Evolutionary conservation across 768 basidiomycete species (phyloP).

Genomic region (Butyriboletus loyo): DNA sequence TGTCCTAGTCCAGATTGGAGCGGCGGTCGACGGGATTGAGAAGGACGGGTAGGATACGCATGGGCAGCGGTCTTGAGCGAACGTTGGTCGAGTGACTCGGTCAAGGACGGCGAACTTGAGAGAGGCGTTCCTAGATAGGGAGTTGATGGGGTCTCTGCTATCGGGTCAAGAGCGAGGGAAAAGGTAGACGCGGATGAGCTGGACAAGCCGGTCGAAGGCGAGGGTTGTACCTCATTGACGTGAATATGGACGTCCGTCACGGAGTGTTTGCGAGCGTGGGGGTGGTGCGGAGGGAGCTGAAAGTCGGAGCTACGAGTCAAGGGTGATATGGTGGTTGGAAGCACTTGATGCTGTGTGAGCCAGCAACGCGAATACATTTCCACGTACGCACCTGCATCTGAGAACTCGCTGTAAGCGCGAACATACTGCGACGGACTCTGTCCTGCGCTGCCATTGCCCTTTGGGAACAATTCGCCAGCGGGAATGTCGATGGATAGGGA

Average conservation of each 20-base stretch:
- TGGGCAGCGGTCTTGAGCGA: conserved; percentile 31
- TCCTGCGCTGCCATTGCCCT: conserved; percentile 15
- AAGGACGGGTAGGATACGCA: conserved; percentile 31
- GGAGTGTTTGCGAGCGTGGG: conserved; percentile 76
- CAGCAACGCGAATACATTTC: background rate
- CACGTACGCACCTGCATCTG: conserved; percentile 17
- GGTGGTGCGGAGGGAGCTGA: conserved; percentile 57
- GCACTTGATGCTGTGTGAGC: conserved; percentile 10
- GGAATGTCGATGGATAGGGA: conserved; percentile 67
- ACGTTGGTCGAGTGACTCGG: conserved; percentile 25
- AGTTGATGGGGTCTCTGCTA: conserved; percentile 42
- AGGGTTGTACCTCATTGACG: conserved; percentile 28
- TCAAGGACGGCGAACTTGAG: conserved; percentile 24
- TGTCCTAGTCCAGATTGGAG: conserved; percentile 49
- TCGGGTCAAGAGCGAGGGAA: conserved; percentile 47
- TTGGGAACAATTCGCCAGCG: conserved; percentile 40
- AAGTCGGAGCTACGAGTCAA: conserved; percentile 52
- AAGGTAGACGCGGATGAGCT: conserved; percentile 47
- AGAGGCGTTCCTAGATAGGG: conserved; percentile 37
- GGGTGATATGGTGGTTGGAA: conserved; percentile 9
- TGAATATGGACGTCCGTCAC: conserved; percentile 50
- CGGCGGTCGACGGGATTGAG: conserved; percentile 32
- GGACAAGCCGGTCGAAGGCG: conserved; percentile 21
- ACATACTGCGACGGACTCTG: conserved; percentile 24
- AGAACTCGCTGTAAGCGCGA: conserved; percentile 32